Evolutionary conservation across 805 yeast species (phyloP), one percentile per base, ranked within the genome.

Genomic region (Phaffomyces antillensis): DNA sequence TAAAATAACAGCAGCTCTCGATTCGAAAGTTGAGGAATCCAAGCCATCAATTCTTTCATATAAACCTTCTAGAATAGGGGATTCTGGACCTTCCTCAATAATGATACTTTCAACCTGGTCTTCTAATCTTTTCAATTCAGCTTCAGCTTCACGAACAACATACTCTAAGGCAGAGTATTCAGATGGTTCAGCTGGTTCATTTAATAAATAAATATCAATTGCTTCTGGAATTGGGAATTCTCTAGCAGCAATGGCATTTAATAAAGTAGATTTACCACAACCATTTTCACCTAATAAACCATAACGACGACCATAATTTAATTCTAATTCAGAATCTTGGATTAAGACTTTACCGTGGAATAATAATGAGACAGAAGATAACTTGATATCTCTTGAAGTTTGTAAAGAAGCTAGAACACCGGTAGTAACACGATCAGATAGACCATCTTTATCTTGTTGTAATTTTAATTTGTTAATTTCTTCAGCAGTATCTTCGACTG

Each of bases 241-340:
- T 67, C 96, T 81, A 42, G 96, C 95, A 47, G 98, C 97, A 58
- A 93, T 68, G 36, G 98, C 85, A 68, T 87, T 87, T 65, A 93
- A 72, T 60, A 93, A 82, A 23, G 99, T 93, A 40, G 97, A 89
- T 71, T 93, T 93, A 73, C 99, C 99, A 73, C 98, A 93, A 54
- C 99, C 99, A 68, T 93, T 93, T 70, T 90, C 98, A 62, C 99
- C 99, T 62, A 93, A 76, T 51, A 93, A 76, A 72, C 99, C 99
- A 66, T 93, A 93, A 70, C 96, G 83, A 73, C 97, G 85, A 65
- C 98, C 99, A 67, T 82, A 91, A 72, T 93, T 93, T 69, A 93
- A 79, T 73, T 93, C 99, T 56, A 93, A 71, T 40, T 75, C 76
- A 35, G 97, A 84, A 69, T 93, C 98, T 70, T 88, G 96, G 58